Base-by-base conservation (phyloP, 805 yeast genomes). In the Candida parachauliodes region DNA sequence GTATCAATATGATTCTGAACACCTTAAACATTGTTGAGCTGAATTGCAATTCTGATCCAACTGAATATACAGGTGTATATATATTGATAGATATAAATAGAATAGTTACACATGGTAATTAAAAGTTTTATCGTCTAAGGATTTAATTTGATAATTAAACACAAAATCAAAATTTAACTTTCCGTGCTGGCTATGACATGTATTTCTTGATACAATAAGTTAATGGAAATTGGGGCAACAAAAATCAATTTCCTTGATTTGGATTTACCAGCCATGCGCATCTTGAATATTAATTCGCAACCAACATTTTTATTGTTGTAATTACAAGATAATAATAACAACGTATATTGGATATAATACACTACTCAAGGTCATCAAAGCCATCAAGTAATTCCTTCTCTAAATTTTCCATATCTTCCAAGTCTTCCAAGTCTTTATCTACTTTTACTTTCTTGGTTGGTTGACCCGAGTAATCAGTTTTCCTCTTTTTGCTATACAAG, bases 331-430 rank as follows among this genome's bases (percentile, higher is more conserved):
- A 28, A 8, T 11, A 28, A 18, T 28, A 10, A 20, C 23, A 14
- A 14, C 9, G 29, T 16, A 7, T 7, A 14, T 15, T 16, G 9
- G 18, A 14, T 15, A 21, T 12, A 30, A 20, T 30, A 18, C 35
- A 42, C 18, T 45, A 68, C 32, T 66, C 72, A 34, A 74, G 60
- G 20, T 71, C 74, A 39, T 75, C 79, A 46, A 78, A 57, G 23
- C 79, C 78, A 48, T 48, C 81, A 62, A 73, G 54, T 32, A 74
- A 54, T 46, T 72, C 77, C 42, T 68, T 64, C 44, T 74, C 79
- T 23, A 72, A 65, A 34, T 71, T 76, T 35, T 72, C 76, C 34
- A 68, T 57, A 21, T 66, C 69, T 45, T 74, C 79, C 24, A 72
- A 65, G 33, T 71, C 77, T 35, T 72, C 76, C 34, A 68, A 57